These are phyloP conservation scores for Populus hybrid DNA, from an alignment of 441 rosid genomes.

Conservation along the genomic window DNA sequence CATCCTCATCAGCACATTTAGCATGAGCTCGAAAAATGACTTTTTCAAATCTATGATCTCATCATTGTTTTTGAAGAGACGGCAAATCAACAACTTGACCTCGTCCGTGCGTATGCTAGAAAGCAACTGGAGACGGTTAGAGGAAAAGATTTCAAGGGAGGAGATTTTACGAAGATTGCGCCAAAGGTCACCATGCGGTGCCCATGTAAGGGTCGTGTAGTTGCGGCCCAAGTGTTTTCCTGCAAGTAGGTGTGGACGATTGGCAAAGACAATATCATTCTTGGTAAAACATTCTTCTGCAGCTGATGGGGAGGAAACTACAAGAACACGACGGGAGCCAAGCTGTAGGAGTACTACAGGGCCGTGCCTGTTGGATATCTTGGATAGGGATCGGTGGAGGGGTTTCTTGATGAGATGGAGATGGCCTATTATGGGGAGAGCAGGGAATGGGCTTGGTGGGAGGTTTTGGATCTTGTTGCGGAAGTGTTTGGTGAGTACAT, in stretches of 20 bases:
- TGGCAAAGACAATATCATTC: conserved; percentile 8
- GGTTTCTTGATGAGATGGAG: conserved; percentile 36
- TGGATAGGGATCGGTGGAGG: conserved; percentile 25
- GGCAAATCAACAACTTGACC: conserved; percentile 23
- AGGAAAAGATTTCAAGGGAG: conserved; percentile 40
- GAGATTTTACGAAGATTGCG: conserved; percentile 29
- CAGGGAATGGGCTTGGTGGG: conserved; percentile 28
- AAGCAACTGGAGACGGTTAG: conserved; percentile 37
- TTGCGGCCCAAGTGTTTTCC: conserved; percentile 27
- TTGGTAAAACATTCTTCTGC: conserved; percentile 7
- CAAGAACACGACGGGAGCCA: conserved; percentile 26
- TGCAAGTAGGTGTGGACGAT: conserved; percentile 10
- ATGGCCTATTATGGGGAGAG: conserved; percentile 32
- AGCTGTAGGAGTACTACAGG: conserved; percentile 27
- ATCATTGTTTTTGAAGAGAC: conserved; percentile 9
- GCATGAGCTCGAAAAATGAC: conserved; percentile 33
- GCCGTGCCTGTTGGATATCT: conserved; percentile 17
- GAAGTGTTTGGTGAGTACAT: not conserved
- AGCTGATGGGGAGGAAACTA: conserved; percentile 18
- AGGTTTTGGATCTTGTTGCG: conserved; percentile 9
- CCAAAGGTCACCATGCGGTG: conserved; percentile 13
- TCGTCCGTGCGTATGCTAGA: conserved; percentile 34
- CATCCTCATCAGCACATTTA: conserved; percentile 53
- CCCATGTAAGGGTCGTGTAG: conserved; percentile 21
- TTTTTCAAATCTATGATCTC: conserved; percentile 26